Conservation (phyloP, 441 rosid species). For the Erodium chrysanthum region DNA sequence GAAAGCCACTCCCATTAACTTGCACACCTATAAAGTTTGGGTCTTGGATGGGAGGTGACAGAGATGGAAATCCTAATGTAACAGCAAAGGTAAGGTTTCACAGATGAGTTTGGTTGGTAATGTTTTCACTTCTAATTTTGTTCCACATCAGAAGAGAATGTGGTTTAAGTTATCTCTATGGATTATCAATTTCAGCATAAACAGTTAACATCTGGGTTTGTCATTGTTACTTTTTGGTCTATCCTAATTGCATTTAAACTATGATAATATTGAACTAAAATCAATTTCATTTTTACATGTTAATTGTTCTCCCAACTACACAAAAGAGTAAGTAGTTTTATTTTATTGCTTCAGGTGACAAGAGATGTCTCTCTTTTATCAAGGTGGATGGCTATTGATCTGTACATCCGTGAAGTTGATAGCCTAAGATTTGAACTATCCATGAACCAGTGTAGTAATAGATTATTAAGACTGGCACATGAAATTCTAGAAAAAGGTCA, state of each 20-base stretch:
- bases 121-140: neutral
- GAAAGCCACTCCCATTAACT: slow-evolving; percentile 79
- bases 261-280: neutral
- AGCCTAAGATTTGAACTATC: slow-evolving; percentile 86
- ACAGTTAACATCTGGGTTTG: no score
- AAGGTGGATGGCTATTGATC: slow-evolving; percentile 97
- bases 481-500: slow-evolving; percentile 80
- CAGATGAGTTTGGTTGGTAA: neutral
- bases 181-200: no score
- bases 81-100: slow-evolving; percentile 61
- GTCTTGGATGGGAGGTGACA: slow-evolving; percentile 98
- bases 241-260: no score
- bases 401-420: slow-evolving; percentile 77
- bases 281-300: neutral
- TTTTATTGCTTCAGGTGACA: slow-evolving; percentile 56
- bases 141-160: no score
- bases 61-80: slow-evolving; percentile 96
- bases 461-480: slow-evolving; percentile 56
- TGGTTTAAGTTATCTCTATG: no score
- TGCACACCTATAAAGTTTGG: slow-evolving; percentile 91
- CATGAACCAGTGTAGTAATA: slow-evolving; percentile 64
- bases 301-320: neutral
- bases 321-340: neutral
- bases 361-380: slow-evolving; percentile 85
- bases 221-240: no score